Percentiles rank a stretch among this genome's conserved stretches.
These are phyloP conservation scores for Leccinum pachyderme DNA, from an alignment of 1,284 basidiomycete species.

Conservation along the genomic window DNA sequence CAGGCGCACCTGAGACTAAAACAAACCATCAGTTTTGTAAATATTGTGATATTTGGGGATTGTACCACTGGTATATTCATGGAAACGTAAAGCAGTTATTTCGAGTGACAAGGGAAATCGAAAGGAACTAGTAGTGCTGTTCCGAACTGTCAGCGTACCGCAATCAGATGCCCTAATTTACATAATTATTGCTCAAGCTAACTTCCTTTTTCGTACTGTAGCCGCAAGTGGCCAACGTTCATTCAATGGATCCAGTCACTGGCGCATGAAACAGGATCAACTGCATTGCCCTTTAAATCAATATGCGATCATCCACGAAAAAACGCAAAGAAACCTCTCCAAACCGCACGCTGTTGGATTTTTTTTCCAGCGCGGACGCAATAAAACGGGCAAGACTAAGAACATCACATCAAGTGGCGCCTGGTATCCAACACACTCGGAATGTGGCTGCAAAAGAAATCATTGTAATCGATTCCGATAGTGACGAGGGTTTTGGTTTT, in stretches of 20 bases:
- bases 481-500: constrained; percentile 40
- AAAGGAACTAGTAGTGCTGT: too few species aligned
- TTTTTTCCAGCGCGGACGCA: constrained; percentile 40
- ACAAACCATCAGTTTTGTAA: too few species aligned
- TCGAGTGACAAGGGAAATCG: too few species aligned
- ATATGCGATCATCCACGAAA: constrained; percentile 36
- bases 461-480: constrained; percentile 61
- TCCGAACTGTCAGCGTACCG: too few species aligned
- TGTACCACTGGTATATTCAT: too few species aligned
- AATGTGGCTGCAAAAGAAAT: constrained; percentile 36
- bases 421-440: constrained; percentile 5
- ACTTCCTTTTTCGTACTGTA: neutral
- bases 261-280: neutral
- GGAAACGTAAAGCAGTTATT: too few species aligned
- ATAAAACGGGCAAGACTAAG: constrained; percentile 23
- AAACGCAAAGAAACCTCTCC: constrained; percentile 41
- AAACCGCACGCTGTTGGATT: constrained; percentile 48
- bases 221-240: too few species aligned
- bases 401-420: constrained; percentile 1
- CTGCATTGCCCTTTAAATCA: neutral
- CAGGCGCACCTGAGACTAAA: too few species aligned
- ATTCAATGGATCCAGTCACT: neutral
- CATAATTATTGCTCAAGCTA: neutral
- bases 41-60: too few species aligned
- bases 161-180: too few species aligned